phyloP scores from a whole-genome alignment of 2,329 filamentous ascomycete genomes.

The Alternaria sp. region DNA sequence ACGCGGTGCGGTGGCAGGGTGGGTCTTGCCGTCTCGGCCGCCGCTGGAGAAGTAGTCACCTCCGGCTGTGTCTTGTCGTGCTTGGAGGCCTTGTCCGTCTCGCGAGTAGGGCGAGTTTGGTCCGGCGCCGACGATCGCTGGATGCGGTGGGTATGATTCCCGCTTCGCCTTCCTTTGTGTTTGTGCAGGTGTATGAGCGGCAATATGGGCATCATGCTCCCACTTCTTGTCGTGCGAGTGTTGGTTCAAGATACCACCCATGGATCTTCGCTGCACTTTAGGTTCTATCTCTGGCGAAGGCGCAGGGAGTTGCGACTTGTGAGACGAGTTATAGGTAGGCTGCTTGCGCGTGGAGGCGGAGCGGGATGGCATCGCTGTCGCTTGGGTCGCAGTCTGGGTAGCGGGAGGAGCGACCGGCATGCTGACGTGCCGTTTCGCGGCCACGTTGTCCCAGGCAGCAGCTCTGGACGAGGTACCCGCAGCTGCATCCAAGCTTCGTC shows the following conservation, averaged over 20 bases:
- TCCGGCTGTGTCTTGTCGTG: slow-evolving; percentile 33
- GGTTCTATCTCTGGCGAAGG: slow-evolving; percentile 19
- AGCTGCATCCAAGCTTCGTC: slow-evolving; percentile 24
- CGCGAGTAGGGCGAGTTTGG: slow-evolving; percentile 42
- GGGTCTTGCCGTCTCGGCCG: slow-evolving; percentile 21
- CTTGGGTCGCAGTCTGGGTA: slow-evolving; percentile 19
- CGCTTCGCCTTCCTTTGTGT: slow-evolving; percentile 30
- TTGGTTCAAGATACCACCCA: slow-evolving; percentile 45
- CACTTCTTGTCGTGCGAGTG: slow-evolving; percentile 31
- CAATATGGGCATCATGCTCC: slow-evolving; percentile 40
- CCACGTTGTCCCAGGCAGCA: slow-evolving; percentile 33
- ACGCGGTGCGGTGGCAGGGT: slow-evolving; percentile 10
- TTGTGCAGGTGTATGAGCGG: slow-evolving; percentile 32
- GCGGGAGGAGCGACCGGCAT: slow-evolving; percentile 31
- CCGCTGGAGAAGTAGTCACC: slow-evolving; percentile 40
- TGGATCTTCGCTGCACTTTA: slow-evolving; percentile 35
- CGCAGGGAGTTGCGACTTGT: slow-evolving; percentile 41
- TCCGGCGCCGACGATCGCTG: slow-evolving; percentile 45
- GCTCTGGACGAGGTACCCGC: slow-evolving; percentile 11
- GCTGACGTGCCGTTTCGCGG: slow-evolving; percentile 33
- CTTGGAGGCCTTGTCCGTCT: slow-evolving; percentile 34
- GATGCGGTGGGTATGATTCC: slow-evolving; percentile 44
- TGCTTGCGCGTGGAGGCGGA: slow-evolving; percentile 30
- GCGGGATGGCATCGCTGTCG: slow-evolving; percentile 26
- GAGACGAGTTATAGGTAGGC: slow-evolving; percentile 42